A percentile compares a stretch with the other conserved stretches of the same genome.
Evolutionary conservation across 2,329 filamentous ascomycete species (phyloP).

Genomic region (Fusarium tanahbumbuense): DNA sequence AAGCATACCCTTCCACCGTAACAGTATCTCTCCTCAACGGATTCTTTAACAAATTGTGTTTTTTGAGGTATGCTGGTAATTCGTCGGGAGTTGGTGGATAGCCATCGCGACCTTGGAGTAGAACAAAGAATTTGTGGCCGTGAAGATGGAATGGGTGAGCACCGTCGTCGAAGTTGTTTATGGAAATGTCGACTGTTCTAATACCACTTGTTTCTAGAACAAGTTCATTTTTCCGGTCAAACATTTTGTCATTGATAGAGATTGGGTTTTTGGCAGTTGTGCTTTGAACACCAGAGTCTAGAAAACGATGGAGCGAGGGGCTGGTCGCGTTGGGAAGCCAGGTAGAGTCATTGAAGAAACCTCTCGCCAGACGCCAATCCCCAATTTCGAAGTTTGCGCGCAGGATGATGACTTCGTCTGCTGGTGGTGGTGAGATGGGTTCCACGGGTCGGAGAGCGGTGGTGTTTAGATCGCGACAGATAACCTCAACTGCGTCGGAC

Average conservation of each 20-base stretch:
- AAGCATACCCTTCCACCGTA: constrained; percentile 65
- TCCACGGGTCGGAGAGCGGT: constrained; percentile 57
- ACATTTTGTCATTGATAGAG: constrained; percentile 48
- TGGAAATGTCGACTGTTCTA: constrained; percentile 66
- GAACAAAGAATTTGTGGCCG: constrained; percentile 67
- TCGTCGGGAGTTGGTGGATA: constrained; percentile 50
- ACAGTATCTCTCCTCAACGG: constrained; percentile 58
- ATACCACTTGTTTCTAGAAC: constrained; percentile 64
- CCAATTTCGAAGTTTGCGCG: constrained; percentile 68
- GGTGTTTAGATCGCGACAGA: constrained; percentile 66
- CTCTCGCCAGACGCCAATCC: constrained; percentile 63
- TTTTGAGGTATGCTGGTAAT: constrained; percentile 43
- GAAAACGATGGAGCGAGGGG: constrained; percentile 53
- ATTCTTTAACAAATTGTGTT: constrained; percentile 45
- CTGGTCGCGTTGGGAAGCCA: constrained; percentile 56
- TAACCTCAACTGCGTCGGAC: constrained; percentile 59
- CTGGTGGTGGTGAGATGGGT: constrained; percentile 51
- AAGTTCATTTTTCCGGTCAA: constrained; percentile 51
- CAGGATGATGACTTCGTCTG: constrained; percentile 57
- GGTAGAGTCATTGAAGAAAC: constrained; percentile 65
- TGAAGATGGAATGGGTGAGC: constrained; percentile 66
- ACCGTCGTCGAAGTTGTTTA: constrained; percentile 68
- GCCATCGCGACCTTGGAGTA: constrained; percentile 48
- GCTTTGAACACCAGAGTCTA: constrained; percentile 42
- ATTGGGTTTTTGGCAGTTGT: neutral